phyloP scores from a whole-genome alignment of 768 basidiomycete genomes.

The Hirschioporus abietinus region DNA sequence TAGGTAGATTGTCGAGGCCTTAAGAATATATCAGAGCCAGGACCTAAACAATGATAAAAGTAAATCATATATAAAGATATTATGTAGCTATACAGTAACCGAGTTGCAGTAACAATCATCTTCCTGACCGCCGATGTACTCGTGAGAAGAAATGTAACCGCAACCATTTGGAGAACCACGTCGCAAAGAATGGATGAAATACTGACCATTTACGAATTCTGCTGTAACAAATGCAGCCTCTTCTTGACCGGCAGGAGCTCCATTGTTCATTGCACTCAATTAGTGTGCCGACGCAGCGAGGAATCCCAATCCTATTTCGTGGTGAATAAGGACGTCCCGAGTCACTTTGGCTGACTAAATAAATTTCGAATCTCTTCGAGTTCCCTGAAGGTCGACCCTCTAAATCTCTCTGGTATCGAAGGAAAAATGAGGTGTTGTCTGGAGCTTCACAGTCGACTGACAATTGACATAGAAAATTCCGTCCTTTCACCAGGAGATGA shows the following conservation, averaged over 20 bases:
- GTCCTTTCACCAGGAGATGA: not conserved
- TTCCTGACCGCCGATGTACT: not conserved
- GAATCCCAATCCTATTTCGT: not conserved
- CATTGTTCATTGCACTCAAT: not conserved
- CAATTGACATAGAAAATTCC: not conserved
- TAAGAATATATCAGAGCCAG: slow-evolving; percentile 4
- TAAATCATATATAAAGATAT: not conserved
- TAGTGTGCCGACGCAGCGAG: not conserved
- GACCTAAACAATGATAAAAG: not conserved
- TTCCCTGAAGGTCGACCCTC: no score
- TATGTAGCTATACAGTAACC: no score
- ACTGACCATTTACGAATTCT: slow-evolving; percentile 44
- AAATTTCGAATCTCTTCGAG: not conserved
- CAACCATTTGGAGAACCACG: not conserved
- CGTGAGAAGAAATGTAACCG: slow-evolving; percentile 1
- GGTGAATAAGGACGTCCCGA: not conserved
- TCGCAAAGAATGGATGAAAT: not conserved
- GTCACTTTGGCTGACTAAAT: not conserved
- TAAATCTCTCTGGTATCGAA: no score
- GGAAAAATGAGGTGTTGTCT: no score
- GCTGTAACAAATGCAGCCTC: slow-evolving; percentile 45
- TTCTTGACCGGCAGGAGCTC: slow-evolving; percentile 29
- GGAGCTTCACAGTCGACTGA: not conserved
- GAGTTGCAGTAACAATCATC: no score
- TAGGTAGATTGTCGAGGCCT: slow-evolving; percentile 48